These are phyloP conservation scores for Elaeagnus macrophylla DNA, from an alignment of 306 rosid genomes.

Conservation along the genomic window DNA sequence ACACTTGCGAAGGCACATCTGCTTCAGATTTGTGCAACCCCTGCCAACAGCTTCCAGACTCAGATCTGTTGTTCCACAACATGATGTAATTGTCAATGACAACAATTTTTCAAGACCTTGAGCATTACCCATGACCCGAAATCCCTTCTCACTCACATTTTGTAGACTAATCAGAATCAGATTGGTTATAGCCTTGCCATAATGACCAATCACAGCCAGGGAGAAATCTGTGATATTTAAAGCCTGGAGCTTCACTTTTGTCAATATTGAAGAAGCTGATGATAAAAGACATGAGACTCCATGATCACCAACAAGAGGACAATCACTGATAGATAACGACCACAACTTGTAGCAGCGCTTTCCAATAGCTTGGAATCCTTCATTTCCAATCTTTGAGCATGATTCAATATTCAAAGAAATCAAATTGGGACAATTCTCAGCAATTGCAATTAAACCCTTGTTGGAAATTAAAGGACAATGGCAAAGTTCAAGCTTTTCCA, in stretches of 20 bases:
- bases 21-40: conserved; percentile 68
- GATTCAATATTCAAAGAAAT: conserved; percentile 61
- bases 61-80: conserved; percentile 69
- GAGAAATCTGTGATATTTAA: conserved; percentile 85
- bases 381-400: conserved; percentile 71
- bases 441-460: conserved; percentile 74
- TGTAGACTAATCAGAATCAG: conserved; percentile 55
- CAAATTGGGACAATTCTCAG: conserved; percentile 75
- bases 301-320: conserved; percentile 75
- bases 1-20: conserved; percentile 72
- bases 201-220: conserved; percentile 84
- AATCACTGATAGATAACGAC: conserved; percentile 56
- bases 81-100: conserved; percentile 51
- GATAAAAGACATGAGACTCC: conserved; percentile 74
- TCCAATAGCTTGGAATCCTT: conserved; percentile 77
- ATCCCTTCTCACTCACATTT: conserved; percentile 71
- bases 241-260: conserved; percentile 68
- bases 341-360: conserved; percentile 55
- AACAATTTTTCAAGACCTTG: conserved; percentile 54
- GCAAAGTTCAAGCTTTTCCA: conserved; percentile 77
- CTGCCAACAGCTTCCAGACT: conserved; percentile 77
- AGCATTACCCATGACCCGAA: conserved; percentile 90
- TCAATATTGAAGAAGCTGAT: conserved; percentile 45
- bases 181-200: conserved; percentile 60
- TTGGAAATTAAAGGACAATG: conserved; percentile 53